phyloP scores from a whole-genome alignment of 768 basidiomycete species.

The Pleurotus salmoneostramineus region DNA sequence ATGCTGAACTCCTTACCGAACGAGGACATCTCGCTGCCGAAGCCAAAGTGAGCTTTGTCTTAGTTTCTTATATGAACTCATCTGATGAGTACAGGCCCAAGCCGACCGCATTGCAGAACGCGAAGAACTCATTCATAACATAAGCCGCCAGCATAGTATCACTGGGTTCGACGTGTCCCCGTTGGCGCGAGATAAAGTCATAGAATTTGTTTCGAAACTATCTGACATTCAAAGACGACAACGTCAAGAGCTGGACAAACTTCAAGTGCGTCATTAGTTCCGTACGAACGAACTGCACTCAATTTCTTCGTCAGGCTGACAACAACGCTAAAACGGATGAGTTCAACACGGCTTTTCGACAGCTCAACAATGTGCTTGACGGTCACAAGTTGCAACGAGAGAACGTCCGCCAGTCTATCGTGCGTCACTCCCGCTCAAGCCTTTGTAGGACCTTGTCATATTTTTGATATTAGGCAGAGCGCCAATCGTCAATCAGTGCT shows the following conservation, averaged over 20 bases:
- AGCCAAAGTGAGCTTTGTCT: slow-evolving; percentile 48
- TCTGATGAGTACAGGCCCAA: slow-evolving; percentile 52
- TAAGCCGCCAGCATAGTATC: slow-evolving; percentile 65
- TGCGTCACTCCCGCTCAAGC: slow-evolving; percentile 23
- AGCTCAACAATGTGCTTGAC: slow-evolving; percentile 53
- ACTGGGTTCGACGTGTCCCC: slow-evolving; percentile 71
- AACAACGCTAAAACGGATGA: slow-evolving; percentile 55
- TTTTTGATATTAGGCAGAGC: slow-evolving; percentile 34
- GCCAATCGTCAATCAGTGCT: slow-evolving; percentile 44
- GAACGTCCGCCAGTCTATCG: slow-evolving; percentile 54
- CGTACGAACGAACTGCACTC: neutral
- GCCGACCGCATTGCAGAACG: slow-evolving; percentile 64
- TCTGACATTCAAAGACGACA: slow-evolving; percentile 60
- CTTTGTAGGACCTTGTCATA: neutral
- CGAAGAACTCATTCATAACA: slow-evolving; percentile 68
- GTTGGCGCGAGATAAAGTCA: slow-evolving; percentile 65
- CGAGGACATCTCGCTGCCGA: slow-evolving; percentile 73
- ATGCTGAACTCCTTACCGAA: slow-evolving; percentile 52
- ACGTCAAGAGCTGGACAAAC: slow-evolving; percentile 56
- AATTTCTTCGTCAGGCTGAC: slow-evolving; percentile 38
- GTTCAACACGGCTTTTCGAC: slow-evolving; percentile 55
- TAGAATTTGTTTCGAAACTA: slow-evolving; percentile 69
- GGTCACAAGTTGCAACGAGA: slow-evolving; percentile 50
- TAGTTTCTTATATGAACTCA: neutral
- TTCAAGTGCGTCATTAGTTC: slow-evolving; percentile 47